Conservation (phyloP, 2,329 filamentous ascomycete species). For the Huntiella omanensis region DNA sequence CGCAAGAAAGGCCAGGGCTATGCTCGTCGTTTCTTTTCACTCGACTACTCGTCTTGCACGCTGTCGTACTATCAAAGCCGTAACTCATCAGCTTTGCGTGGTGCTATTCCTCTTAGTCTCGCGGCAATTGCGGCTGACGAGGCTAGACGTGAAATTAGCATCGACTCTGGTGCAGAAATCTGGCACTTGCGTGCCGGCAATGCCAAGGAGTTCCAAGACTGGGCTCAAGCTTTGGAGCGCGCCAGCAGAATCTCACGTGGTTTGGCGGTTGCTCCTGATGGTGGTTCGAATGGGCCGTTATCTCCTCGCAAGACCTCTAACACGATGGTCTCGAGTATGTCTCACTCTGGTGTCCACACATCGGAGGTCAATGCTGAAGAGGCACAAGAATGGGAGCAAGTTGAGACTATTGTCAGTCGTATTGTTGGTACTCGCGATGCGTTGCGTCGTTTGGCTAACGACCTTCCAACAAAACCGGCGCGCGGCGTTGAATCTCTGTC, state of each 20-base stretch:
- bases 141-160: constrained; percentile 74
- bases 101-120: constrained; percentile 78
- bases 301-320: constrained; percentile 11
- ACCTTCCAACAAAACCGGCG: constrained; percentile 50
- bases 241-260: constrained; percentile 50
- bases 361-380: constrained; percentile 31
- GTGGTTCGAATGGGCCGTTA: constrained; percentile 8
- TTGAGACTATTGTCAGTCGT: constrained; percentile 69
- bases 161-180: constrained; percentile 90
- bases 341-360: constrained; percentile 15
- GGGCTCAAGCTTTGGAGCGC: constrained; percentile 69
- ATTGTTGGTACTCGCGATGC: constrained; percentile 80
- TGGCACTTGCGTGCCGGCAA: constrained; percentile 84
- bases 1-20: constrained; percentile 89
- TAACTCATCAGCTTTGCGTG: constrained; percentile 77
- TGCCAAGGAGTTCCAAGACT: constrained; percentile 67
- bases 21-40: constrained; percentile 81
- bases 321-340: constrained; percentile 6
- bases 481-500: constrained; percentile 14
- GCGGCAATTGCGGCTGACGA: constrained; percentile 84
- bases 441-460: constrained; percentile 66
- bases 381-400: constrained; percentile 68
- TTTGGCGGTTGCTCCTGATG: constrained; percentile 21
- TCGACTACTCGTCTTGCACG: constrained; percentile 87
- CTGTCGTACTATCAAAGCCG: constrained; percentile 93